phyloP scores from a whole-genome alignment of 805 yeast species.

The Ogataea paraovalis region DNA sequence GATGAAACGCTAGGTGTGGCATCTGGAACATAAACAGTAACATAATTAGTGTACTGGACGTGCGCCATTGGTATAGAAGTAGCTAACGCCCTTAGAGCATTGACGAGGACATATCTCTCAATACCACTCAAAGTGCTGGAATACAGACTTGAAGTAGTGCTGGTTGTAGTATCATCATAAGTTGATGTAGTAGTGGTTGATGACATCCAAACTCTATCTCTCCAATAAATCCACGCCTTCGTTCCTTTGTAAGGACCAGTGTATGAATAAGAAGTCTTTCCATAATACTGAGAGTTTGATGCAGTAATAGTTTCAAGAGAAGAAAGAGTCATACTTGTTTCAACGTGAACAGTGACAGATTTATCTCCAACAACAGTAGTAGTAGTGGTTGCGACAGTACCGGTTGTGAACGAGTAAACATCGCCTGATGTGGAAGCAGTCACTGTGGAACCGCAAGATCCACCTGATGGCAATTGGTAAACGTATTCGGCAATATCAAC shows the following conservation, averaged over 20 bases:
- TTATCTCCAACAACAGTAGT: neutral
- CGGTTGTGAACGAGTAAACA: neutral
- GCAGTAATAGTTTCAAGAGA: neutral
- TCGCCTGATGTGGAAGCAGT: neutral
- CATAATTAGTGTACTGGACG: neutral
- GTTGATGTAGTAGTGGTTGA: neutral
- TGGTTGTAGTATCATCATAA: neutral
- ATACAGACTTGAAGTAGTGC: neutral
- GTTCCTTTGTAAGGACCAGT: neutral
- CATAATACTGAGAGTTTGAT: neutral
- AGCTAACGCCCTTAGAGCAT: neutral
- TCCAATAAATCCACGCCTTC: neutral
- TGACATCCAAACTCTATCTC: neutral
- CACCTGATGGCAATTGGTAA: neutral
- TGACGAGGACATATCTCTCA: neutral
- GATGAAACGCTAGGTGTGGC: neutral
- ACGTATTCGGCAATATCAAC: neutral
- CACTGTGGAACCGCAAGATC: neutral
- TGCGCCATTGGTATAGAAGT: neutral
- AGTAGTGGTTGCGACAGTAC: neutral
- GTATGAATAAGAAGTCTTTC: neutral
- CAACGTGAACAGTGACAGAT: neutral
- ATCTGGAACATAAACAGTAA: neutral
- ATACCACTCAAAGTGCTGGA: neutral
- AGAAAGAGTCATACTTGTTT: neutral